A percentile compares a stretch with the other conserved stretches of the same genome.
Evolutionary conservation across 768 basidiomycete genomes (phyloP).

Genomic region (Suillus spraguei): DNA sequence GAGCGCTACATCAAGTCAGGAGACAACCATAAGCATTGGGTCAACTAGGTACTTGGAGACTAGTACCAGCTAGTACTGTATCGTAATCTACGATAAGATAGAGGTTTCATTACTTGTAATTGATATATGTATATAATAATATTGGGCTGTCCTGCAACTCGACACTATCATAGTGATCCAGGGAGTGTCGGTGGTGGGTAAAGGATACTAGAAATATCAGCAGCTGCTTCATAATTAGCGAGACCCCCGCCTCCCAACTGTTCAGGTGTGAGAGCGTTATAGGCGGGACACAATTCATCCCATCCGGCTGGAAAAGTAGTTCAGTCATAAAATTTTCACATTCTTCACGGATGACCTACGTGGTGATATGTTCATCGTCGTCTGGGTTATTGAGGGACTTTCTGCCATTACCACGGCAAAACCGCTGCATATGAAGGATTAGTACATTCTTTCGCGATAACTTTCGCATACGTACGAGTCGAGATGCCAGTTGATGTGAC

Average conservation of each 20-base stretch:
- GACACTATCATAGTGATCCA: too few relatives aligned
- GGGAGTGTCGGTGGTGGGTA: slow-evolving; percentile 9
- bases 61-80: neutral
- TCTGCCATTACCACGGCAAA: slow-evolving; percentile 35
- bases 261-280: slow-evolving; percentile 17
- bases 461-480: slow-evolving; percentile 14
- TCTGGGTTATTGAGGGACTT: slow-evolving; percentile 14
- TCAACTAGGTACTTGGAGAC: neutral
- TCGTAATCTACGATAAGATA: neutral
- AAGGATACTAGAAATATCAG: slow-evolving; percentile 19
- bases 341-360: neutral
- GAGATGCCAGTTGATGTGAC: slow-evolving; percentile 24
- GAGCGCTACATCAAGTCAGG: neutral
- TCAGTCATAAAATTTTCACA: neutral
- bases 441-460: neutral
- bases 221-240: slow-evolving; percentile 19
- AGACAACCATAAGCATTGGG: neutral
- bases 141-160: neutral
- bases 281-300: slow-evolving; percentile 29
- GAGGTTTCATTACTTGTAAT: too few relatives aligned
- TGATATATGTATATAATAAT: too few relatives aligned
- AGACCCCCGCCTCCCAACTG: slow-evolving; percentile 23
- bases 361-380: neutral
- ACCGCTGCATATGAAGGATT: slow-evolving; percentile 18
- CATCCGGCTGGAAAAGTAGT: slow-evolving; percentile 20